Conservation (phyloP, 1,284 basidiomycete genomes). For the Ganoderma resinaceum region DNA sequence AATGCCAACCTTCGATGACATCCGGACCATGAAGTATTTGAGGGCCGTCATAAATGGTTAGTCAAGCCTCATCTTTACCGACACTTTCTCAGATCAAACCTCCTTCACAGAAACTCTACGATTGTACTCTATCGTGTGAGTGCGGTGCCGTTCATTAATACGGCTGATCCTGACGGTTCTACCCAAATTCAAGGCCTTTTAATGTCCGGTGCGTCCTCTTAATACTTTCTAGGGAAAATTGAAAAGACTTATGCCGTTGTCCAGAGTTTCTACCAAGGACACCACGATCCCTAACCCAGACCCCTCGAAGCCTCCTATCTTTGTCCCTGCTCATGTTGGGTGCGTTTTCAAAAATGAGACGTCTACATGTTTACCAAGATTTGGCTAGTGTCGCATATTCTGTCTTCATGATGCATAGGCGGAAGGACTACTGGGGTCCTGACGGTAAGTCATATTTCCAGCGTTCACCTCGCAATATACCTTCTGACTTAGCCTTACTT, state of each 20-base stretch:
- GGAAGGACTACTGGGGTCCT: slow-evolving; percentile 41
- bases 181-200: slow-evolving; percentile 31
- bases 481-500: neutral
- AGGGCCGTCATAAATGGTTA: slow-evolving; percentile 43
- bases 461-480: no score
- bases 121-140: slow-evolving; percentile 45
- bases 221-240: neutral
- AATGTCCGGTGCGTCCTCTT: slow-evolving; percentile 33
- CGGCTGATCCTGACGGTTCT: neutral
- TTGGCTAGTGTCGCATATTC: slow-evolving; percentile 32
- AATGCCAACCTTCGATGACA: slow-evolving; percentile 48
- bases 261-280: slow-evolving; percentile 29
- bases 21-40: slow-evolving; percentile 47
- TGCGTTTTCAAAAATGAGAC: slow-evolving; percentile 16
- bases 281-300: slow-evolving; percentile 33
- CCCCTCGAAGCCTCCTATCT: slow-evolving; percentile 33
- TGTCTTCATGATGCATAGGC: slow-evolving; percentile 40
- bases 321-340: slow-evolving; percentile 33
- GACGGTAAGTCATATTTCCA: slow-evolving; percentile 24
- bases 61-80: neutral
- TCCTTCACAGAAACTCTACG: slow-evolving; percentile 37
- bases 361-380: neutral
- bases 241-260: neutral
- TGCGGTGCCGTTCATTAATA: slow-evolving; percentile 1
- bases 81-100: neutral